phyloP scores from a whole-genome alignment of 192 early-diverging fungal species.

The Coemansia sp. region DNA sequence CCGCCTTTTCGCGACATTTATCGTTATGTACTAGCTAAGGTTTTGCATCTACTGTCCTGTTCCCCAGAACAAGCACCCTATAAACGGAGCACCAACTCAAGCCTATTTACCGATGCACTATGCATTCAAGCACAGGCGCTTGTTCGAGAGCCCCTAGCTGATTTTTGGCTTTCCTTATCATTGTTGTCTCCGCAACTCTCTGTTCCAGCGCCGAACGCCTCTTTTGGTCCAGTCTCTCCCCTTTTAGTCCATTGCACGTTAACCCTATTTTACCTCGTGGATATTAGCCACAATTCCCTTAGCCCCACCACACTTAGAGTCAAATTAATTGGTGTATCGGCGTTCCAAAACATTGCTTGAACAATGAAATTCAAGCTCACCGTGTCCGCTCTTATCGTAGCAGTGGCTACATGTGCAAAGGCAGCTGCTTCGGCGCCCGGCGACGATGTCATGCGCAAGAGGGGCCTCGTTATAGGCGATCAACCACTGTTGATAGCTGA shows the following conservation, averaged over 20 bases:
- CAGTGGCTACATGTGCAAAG: constrained; percentile 26
- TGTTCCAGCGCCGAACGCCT: neutral
- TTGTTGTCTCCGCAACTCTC: neutral
- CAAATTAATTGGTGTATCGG: neutral
- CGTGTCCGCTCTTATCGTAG: constrained; percentile 29
- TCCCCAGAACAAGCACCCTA: neutral
- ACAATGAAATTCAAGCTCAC: constrained; percentile 39
- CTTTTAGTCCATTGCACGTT: neutral
- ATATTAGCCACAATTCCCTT: neutral
- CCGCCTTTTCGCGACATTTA: neutral
- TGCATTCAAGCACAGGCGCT: neutral
- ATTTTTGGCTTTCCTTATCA: constrained; percentile 2
- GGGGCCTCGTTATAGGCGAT: constrained; percentile 24
- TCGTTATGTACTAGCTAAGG: neutral
- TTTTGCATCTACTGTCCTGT: neutral
- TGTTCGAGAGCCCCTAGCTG: neutral
- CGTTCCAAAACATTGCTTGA: constrained; percentile 1
- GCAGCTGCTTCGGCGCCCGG: neutral
- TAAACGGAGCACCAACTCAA: neutral
- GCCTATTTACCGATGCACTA: neutral
- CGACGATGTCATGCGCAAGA: constrained; percentile 1
- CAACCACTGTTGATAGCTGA: constrained; percentile 25
- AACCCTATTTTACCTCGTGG: neutral
- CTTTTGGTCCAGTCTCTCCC: neutral
- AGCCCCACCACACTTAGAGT: neutral